Evolutionary conservation across 208 protist genomes (phyloP), one percentile per base, ranked within the genome.

Genomic region (Trypanosomatidae sp.): DNA sequence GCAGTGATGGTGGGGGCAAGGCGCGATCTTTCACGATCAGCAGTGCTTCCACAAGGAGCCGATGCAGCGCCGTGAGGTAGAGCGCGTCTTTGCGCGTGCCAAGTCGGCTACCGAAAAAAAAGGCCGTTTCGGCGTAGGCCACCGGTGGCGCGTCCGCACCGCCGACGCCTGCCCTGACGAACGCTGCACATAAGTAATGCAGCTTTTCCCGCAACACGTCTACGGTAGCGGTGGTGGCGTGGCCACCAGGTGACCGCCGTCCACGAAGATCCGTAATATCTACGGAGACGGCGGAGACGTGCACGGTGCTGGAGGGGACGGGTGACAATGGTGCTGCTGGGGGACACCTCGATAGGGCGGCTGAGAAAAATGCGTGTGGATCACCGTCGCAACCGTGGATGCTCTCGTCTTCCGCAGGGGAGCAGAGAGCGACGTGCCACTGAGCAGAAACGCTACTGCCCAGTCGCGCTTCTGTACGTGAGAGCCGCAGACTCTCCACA

Each of bases 41-140:
- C 25, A 69, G 46, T 25, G 49, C 30, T 19, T 69, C 62, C 19
- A 64, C 52, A 22, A 76, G 62, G 17, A 76, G 62, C 6, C 52
- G 71, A 25, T 76, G 62, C 39, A 69, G 41, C 41, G 41, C 6
- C 13, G 64, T 65, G 44, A 76, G 13, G 53, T 55, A 76, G 10
- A 76, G 64, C 3, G 50, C 71, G 15, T 76, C 71, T 33, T 76
- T 76, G 49, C 71, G 62, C 43, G 62, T 76, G 52, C 43, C n/a
- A 28, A 43, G 36, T 7, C 43, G 53, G 47, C 64, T 64, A 17
- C 71, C 71, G 5, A 36, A 64, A 17, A 74, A 69, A 28, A 76
- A 76, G 41, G 69, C 52, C 0, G 64, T 76, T 28, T 66, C 53
- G 7, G 39, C 8, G 22, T 8, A 30, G 43, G 12, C 33, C 49